Conservation (phyloP, 371 early-diverging fungal species). For the Coemansia sp. region DNA sequence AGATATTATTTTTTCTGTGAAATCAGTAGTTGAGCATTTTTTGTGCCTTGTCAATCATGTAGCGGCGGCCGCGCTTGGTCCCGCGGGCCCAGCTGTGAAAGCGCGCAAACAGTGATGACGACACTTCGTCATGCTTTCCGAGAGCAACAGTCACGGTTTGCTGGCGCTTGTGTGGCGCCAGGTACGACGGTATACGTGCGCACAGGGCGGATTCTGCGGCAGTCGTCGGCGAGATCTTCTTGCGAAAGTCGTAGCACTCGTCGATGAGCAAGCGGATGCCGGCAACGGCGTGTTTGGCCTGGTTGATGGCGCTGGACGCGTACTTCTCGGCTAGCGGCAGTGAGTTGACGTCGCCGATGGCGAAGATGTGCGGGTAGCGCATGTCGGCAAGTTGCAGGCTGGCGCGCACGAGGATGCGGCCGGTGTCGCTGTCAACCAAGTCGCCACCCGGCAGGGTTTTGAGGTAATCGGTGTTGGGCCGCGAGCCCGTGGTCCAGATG, state of each 20-base stretch:
- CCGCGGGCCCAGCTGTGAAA: constrained; percentile 29
- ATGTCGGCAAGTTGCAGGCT: constrained; percentile 68
- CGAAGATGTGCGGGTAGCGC: constrained; percentile 63
- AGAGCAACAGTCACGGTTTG: constrained; percentile 30
- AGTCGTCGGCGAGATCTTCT: constrained; percentile 26
- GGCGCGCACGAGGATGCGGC: constrained; percentile 57
- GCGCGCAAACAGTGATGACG: constrained; percentile 18
- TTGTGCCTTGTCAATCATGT: constrained; percentile 37
- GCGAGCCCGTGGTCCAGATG: constrained; percentile 32
- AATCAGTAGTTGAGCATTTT: constrained; percentile 38
- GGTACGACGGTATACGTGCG: constrained; percentile 17
- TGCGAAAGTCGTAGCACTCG: constrained; percentile 33
- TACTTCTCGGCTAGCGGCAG: constrained; percentile 40
- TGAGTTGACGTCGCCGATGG: constrained; percentile 62
- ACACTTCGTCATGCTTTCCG: constrained; percentile 26
- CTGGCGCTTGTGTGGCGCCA: constrained; percentile 12
- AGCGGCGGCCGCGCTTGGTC: constrained; percentile 32
- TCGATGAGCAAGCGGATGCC: constrained; percentile 26
- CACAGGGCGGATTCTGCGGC: constrained; percentile 18
- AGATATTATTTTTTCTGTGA: no score
- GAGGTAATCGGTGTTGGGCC: constrained; percentile 34
- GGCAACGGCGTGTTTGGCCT: constrained; percentile 27
- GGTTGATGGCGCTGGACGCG: constrained; percentile 29
- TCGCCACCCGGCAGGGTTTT: constrained; percentile 10
- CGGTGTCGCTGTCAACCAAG: constrained; percentile 44